These are phyloP conservation scores for Albifimbria verrucaria DNA, from an alignment of 2,329 filamentous ascomycete species.

Conservation along the genomic window DNA sequence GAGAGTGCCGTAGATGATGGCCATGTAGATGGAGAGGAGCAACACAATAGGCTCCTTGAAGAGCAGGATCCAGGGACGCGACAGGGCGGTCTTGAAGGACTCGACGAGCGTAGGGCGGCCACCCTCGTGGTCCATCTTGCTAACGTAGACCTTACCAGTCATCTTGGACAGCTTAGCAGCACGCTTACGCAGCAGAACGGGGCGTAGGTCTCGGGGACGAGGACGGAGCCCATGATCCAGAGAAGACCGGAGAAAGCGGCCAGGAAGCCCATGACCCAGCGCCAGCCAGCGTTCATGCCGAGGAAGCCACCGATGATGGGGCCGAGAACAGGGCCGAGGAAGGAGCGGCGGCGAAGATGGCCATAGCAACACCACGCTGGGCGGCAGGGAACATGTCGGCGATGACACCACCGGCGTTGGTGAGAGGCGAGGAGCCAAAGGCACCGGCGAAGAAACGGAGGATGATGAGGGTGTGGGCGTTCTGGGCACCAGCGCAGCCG, in stretches of 20 bases:
- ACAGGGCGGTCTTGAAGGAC: conserved; percentile 8
- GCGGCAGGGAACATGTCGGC: conserved; percentile 53
- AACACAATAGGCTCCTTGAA: conserved; percentile 62
- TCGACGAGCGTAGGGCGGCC: conserved; percentile 29
- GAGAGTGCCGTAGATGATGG: conserved; percentile 45
- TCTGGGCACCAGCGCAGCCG: conserved; percentile 47
- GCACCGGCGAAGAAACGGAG: conserved; percentile 59
- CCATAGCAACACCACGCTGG: conserved; percentile 50
- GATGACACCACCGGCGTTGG: conserved; percentile 54
- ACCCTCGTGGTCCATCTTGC: conserved; percentile 28
- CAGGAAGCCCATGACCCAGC: conserved; percentile 57
- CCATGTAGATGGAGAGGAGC: conserved; percentile 55
- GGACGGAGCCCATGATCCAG: conserved; percentile 42
- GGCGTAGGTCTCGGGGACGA: conserved; percentile 51
- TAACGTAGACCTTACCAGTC: conserved; percentile 48
- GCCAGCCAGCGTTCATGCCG: conserved; percentile 52
- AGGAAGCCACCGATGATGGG: conserved; percentile 58
- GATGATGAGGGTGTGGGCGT: conserved; percentile 53
- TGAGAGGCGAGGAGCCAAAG: conserved; percentile 54
- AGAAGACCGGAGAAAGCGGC: conserved; percentile 51
- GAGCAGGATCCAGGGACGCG: conserved; percentile 57
- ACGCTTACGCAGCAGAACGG: conserved; percentile 44
- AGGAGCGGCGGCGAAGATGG: conserved; percentile 53
- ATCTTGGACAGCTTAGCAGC: conserved; percentile 41
- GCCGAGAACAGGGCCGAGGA: conserved; percentile 53